Evolutionary conservation across 495 filamentous ascomycete species (phyloP), one percentile per base, ranked within the genome.

Genomic region (Hypoxylon fuscum): DNA sequence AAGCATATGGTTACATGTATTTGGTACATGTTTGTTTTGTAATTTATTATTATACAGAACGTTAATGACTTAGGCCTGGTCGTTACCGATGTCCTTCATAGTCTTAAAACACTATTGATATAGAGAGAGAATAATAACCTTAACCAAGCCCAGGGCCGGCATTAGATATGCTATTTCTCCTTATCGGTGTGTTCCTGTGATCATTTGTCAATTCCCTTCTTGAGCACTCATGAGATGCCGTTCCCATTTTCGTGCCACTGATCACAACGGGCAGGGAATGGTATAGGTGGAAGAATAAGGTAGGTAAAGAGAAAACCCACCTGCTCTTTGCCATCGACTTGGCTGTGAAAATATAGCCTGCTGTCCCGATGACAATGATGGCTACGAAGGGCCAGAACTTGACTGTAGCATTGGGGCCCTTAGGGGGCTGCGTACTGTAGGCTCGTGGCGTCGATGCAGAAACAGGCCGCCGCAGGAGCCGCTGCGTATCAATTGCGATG

Each of bases 361-460:
- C 75, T 12, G 77, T 76, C 8, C 79, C 79, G 0, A 78, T 52
- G 0, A 71, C 76, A 48, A 84, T 77, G 49, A 85, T 70, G 18
- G 70, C 68, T 9, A 81, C 5, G 35, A 85, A 82, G 12, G 79
- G 79, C 79, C 79, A 80, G 66, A 80, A 79, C 63, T 79, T 80
- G 65, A 81, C 64, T 23, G 68, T 42, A 55, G 70, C 66, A 25
- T 70, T 73, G 23, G 68, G 32, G 10, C 59, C 71, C 5, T 59
- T 53, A 22, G 65, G 64, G 8, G 72, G 74, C 21, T 59, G 63
- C 18, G 67, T 56, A 71, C 73, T 75, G 63, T 78, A 75, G 22
- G 64, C 11, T 14, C 47, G 48, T 37, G 29, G 8, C 11, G 48
- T 23, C 5, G 46, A 40, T 29, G 46, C 40, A 32, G 15, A 18